Evolutionary conservation across 495 filamentous ascomycete genomes (phyloP).

Genomic region (Neurospora sp.): DNA sequence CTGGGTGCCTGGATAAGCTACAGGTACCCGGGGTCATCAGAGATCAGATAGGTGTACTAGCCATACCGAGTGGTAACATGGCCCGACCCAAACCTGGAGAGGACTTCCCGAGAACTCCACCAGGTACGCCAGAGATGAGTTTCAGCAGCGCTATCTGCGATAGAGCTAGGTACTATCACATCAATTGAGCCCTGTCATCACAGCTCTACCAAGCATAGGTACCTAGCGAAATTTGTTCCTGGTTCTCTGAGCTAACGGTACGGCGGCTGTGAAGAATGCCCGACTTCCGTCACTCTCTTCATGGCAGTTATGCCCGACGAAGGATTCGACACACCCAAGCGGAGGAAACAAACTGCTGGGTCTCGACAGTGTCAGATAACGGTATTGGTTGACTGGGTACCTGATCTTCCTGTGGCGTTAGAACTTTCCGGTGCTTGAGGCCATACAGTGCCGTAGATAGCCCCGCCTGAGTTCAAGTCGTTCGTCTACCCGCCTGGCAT

Average conservation of each 20-base stretch:
- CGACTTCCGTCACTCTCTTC: background rate
- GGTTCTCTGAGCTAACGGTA: background rate
- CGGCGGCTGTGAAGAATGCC: background rate
- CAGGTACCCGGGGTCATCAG: background rate
- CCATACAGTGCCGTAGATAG: background rate
- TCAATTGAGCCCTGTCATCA: background rate
- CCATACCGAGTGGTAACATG: background rate
- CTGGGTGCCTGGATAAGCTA: background rate
- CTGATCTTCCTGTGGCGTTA: background rate
- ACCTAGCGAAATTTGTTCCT: background rate
- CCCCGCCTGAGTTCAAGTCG: background rate
- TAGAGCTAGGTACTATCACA: background rate
- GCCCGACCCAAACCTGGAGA: background rate
- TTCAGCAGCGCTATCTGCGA: background rate
- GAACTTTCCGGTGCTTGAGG: background rate
- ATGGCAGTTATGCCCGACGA: background rate
- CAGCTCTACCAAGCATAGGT: background rate
- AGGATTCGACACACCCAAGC: background rate
- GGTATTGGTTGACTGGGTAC: background rate
- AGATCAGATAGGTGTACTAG: background rate
- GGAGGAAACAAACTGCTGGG: background rate
- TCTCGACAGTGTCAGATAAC: background rate
- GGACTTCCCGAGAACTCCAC: background rate
- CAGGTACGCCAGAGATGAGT: background rate
- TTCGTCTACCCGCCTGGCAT: background rate